Evolutionary conservation across 805 yeast species (phyloP), one percentile per base, ranked within the genome.

Genomic region (Suhomyces vadensis): DNA sequence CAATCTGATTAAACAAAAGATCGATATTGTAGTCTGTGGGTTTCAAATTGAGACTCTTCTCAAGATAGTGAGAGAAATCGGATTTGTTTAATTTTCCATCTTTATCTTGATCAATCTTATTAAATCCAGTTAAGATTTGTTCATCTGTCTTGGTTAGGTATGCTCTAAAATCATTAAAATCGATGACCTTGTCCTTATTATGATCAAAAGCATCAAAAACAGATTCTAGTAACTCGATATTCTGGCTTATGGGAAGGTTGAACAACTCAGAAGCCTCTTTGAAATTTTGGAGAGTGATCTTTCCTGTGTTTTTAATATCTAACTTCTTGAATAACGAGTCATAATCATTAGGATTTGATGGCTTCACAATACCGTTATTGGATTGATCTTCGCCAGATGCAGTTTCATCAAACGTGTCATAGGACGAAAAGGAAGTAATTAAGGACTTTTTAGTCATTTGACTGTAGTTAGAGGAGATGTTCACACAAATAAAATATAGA

Each of bases 81-180:
- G 72, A 69, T 35, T 78, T 72, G 37, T 79, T 78, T 25, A 90
- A 73, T 47, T 63, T 76, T 1, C 96, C 96, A 58, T 87, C 95
- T 39, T 81, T 68, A 55, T 88, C 88, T 31, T 67, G 65, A 61
- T 88, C 96, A 29, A 88, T 75, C 44, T 69, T 77, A 41, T 71
- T 67, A 61, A 89, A 88, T 0, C 95, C 94, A 35, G 65, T 67
- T 26, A 74, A 73, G 44, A 88, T 84, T 57, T 86, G 92, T 11
- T 69, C 65, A 56, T 89, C 96, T 1, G 95, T 88, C 11, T 72
- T 71, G 7, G 69, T 59, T 21, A 86, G 74, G 63, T 87, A 89
- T 22, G 67, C 65, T 53, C 81, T 76, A 61, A 88, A 88, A 56
- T 84, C 88, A 14, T 73, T 74, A 51, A 78, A 82, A 55, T 82